These are phyloP conservation scores for Eucalyptus viminalis DNA, from an alignment of 345 rosid species.

Conservation along the genomic window DNA sequence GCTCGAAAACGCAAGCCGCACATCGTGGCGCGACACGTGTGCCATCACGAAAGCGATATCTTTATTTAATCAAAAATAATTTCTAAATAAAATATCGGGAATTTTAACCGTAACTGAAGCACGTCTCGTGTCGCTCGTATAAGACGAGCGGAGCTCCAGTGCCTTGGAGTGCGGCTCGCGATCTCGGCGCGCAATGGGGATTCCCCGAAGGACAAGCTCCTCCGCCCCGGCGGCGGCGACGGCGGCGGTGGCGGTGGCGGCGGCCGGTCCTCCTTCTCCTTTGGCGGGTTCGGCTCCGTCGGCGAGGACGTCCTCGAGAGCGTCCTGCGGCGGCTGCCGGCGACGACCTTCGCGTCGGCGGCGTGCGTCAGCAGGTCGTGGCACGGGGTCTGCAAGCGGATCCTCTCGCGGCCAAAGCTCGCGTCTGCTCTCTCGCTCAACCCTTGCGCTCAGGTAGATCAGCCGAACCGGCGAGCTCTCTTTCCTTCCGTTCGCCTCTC, in stretches of 20 bases:
- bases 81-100: background rate
- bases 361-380: constrained; percentile 39
- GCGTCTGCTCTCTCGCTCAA: constrained; percentile 43
- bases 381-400: constrained; percentile 18
- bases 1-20: background rate
- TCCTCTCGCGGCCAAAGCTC: constrained; percentile 41
- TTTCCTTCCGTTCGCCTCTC: background rate
- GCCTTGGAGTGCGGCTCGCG: background rate
- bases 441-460: constrained; percentile 17
- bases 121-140: background rate
- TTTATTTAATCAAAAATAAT: background rate
- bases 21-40: background rate
- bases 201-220: background rate
- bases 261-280: background rate
- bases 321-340: constrained; percentile 31
- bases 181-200: background rate
- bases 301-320: constrained; percentile 23
- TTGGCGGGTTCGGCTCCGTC: background rate
- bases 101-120: background rate
- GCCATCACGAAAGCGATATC: background rate
- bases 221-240: background rate
- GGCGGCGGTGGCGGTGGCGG: background rate
- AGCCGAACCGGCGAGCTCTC: background rate
- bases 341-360: constrained; percentile 36
- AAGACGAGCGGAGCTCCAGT: background rate